Evolutionary conservation across 1,139 yeast species (phyloP), one percentile per base, ranked within the genome.

Genomic region (Kodamaea alishanica): DNA sequence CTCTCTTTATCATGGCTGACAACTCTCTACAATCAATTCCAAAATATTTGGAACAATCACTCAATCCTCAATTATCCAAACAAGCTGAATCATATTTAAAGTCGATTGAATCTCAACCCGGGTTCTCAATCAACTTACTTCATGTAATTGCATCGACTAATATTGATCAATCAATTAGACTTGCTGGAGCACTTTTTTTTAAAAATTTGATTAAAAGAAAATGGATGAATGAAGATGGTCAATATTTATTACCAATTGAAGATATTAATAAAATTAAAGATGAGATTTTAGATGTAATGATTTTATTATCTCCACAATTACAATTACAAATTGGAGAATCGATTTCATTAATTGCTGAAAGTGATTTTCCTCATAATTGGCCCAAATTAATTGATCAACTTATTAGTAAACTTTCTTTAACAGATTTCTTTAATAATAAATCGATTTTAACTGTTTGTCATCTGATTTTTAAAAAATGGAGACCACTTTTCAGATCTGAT

Each of bases 361-460:
- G 89, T 43, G 99, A 94, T 58, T 94, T 94, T 65, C 98, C 98
- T 1, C 84, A 84, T 35, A 70, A 80, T 41, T 94, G 99, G 99
- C 77, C 79, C 2, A 74, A 76, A 39, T 72, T 94, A 44, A 73
- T 94, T 28, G 92, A 89, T 47, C 84, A 81, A 42, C 70, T 94
- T 45, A 87, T 89, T 1, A 56, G 71, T 1, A 81, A 81, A 54
- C 70, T 94, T 34, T 67, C 76, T 6, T 64, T 72, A 6, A 76
- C 73, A 11, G 90, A 89, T 56, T 81, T 87, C 69, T 72, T 75
- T 11, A 76, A 80, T 40, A 89, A 89, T 58, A 85, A 83, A 51
- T 96, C 97, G 38, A 92, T 94, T 6, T 67, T 94, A 45, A 75
- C 82, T 11, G 97, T 94, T 12, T 95, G 97, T 6, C 98, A 94